A percentile compares a stretch with the other conserved stretches of the same genome.
Conservation (phyloP, 2,329 filamentous ascomycete genomes). For the Cercospora sp. region DNA sequence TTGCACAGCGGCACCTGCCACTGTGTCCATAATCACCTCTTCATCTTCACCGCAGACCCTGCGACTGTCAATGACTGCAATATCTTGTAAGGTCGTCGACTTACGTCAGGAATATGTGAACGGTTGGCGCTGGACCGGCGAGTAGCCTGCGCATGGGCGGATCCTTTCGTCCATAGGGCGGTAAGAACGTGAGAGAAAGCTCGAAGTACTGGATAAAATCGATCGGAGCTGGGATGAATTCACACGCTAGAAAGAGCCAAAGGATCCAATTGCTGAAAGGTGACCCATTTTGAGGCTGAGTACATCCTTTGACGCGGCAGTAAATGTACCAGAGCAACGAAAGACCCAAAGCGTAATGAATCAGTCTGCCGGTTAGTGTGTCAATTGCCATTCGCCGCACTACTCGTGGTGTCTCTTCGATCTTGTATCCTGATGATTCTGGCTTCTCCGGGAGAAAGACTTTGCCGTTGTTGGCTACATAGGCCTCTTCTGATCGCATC, state of each 20-base stretch:
- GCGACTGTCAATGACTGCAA: background rate
- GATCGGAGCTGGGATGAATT: background rate
- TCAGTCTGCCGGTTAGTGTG: background rate
- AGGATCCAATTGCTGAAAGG: background rate
- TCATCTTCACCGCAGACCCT: slow-evolving; percentile 19
- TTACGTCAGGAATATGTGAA: slow-evolving; percentile 13
- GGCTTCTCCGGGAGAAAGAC: background rate
- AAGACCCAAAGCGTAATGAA: background rate
- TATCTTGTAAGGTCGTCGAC: background rate
- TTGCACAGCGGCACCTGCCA: slow-evolving; percentile 15
- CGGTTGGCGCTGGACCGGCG: background rate
- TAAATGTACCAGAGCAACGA: background rate
- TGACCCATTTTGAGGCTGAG: background rate
- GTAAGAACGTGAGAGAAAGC: background rate
- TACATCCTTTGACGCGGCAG: background rate
- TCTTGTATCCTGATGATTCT: background rate
- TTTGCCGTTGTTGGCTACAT: background rate
- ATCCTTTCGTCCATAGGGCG: background rate
- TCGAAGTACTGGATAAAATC: slow-evolving; percentile 1
- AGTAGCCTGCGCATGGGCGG: background rate
- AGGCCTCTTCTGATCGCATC: background rate
- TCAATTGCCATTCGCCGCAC: background rate
- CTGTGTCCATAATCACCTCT: slow-evolving; percentile 19
- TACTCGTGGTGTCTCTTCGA: background rate
- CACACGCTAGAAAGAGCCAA: background rate